Base-by-base conservation (phyloP, 495 filamentous ascomycete genomes). In the Aspergillus ellipticus region DNA sequence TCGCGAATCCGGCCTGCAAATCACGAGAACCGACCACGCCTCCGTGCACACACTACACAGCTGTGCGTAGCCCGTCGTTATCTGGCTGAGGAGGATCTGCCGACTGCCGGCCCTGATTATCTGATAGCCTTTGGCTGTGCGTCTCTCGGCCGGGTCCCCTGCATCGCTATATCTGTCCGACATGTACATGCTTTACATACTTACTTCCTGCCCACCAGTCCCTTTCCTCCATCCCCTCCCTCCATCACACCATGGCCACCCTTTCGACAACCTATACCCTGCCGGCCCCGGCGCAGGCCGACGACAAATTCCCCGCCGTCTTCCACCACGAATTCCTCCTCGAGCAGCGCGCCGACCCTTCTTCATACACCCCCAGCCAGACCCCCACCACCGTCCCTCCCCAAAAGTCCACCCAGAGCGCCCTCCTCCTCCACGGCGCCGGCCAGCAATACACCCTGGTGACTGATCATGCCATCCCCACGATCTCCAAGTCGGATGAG, bases 391-490 rank as follows among this genome's bases (percentile, higher is more conserved):
- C 28, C 42, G 3, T 19, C 55, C 3, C 48, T n/a, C n/a, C n/a
- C n/a, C n/a, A 39, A 47, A 51, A 28, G 17, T 9, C 20, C 42
- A 69, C 54, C 7, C 74, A 77, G 41, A 62, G 59, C 9, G 74
- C 67, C 0, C 55, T 77, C 13, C 56, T 77, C 16, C 56, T 77
- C 1, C 66, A 73, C 31, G 70, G 60, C 20, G 59, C 64, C 31
- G 66, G 64, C 6, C 67, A 77, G 55, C 70, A 69, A 54, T 77
- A 77, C 50, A 66, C 72, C 22, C 53, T 77, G 43, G 74, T 75
- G 17, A 56, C 64, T 20, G 67, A 80, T 53, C 79, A 85, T 61
- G 66, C 68, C 21, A 71, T 85, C 31, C 82, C 84, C 15, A 62
- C 66, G 1, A 65, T 69, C 42, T 58, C 67, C 17, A 60, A 74